phyloP scores from a whole-genome alignment of 2,329 filamentous ascomycete species.

The Pseudogymnoascus sp. region DNA sequence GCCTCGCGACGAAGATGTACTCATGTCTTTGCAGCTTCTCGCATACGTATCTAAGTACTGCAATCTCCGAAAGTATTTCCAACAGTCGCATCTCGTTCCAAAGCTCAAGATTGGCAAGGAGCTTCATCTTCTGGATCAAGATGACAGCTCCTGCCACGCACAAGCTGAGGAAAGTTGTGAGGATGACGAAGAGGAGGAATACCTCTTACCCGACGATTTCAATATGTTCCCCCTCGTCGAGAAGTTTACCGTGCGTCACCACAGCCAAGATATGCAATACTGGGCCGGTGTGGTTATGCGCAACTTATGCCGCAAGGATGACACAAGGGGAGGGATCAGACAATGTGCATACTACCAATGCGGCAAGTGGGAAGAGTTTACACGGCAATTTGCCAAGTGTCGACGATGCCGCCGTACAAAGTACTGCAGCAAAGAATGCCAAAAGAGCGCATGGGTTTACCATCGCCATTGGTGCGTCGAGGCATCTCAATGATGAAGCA shows the following conservation, averaged over 20 bases:
- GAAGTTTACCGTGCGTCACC: constrained; percentile 93
- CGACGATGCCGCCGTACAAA: constrained; percentile 92
- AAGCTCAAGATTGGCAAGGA: constrained; percentile 85
- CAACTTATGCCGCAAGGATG: constrained; percentile 96
- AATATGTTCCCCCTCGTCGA: constrained; percentile 98
- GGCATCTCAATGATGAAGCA: constrained; percentile 35
- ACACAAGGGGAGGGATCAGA: constrained; percentile 84
- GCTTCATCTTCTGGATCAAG: constrained; percentile 69
- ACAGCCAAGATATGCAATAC: constrained; percentile 97
- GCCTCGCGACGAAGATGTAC: constrained; percentile 92
- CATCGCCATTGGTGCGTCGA: constrained; percentile 96
- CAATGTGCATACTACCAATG: constrained; percentile 98
- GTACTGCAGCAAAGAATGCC: constrained; percentile 99
- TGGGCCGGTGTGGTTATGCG: constrained; percentile 99
- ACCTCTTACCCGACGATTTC: constrained; percentile 84
- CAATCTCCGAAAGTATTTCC: constrained; percentile 90
- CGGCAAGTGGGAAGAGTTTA: constrained; percentile 96
- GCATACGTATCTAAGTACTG: constrained; percentile 99
- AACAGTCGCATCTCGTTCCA: constrained; percentile 87
- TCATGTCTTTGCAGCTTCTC: constrained; percentile 94
- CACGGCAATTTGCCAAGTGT: constrained; percentile 96
- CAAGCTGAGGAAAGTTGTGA: constrained; percentile 28
- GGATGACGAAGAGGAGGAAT: constrained; percentile 67
- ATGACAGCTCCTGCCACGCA: constrained; percentile 36
- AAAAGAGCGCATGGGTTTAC: constrained; percentile 97